Base-by-base conservation (phyloP, 1,284 basidiomycete genomes). In the Jaminaea rosea region DNA sequence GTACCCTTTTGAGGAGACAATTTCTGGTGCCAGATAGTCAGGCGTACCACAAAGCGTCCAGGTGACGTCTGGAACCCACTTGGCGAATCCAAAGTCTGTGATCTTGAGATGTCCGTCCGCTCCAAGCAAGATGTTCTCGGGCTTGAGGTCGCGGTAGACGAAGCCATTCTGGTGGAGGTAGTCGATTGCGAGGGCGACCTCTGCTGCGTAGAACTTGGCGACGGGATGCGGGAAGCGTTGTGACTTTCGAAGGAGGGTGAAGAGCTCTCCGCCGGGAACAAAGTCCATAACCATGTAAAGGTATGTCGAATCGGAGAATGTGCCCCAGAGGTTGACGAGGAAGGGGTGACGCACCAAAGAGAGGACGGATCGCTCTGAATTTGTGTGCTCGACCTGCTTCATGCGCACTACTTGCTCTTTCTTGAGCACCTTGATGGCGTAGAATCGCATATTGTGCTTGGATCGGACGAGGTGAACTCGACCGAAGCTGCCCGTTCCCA, bases 231-330 rank as follows among this genome's bases (percentile, higher is more conserved):
- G 93, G 77, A 99, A 99, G 32, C 93, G 82, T 86, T 96, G 76
- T 17, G 55, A 59, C 44, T 72, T 69, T 10, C 70, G 50, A 9
- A 73, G 55, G 10, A 72, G 67, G n/a, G 68, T 70, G 74, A 98
- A 99, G 6, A 99, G 79, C 76, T 99, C 93, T 17, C 93, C 93
- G 19, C 93, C 93, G 0, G 91, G 89, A 3, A 98, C 93, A 73
- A 96, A 99, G 77, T 98, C 94, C 93, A 98, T 97, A 53, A 98
- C 92, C 91, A 99, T 96, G 79, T 94, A 99, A 11, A 98, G 78
- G 73, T 96, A 97, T 42, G 87, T 81, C 9, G 83, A 78, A 68
- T 97, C 93, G 67, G 94, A 89, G 77, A 98, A 98, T 1, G 88
- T 87, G 24, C 93, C 94, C 93, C 93, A 98, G 4, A 98, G 82